A percentile compares a stretch with the other conserved stretches of the same genome.
These are phyloP conservation scores for Penicillium decumbens DNA, from an alignment of 2,329 filamentous ascomycete genomes.

Conservation along the genomic window DNA sequence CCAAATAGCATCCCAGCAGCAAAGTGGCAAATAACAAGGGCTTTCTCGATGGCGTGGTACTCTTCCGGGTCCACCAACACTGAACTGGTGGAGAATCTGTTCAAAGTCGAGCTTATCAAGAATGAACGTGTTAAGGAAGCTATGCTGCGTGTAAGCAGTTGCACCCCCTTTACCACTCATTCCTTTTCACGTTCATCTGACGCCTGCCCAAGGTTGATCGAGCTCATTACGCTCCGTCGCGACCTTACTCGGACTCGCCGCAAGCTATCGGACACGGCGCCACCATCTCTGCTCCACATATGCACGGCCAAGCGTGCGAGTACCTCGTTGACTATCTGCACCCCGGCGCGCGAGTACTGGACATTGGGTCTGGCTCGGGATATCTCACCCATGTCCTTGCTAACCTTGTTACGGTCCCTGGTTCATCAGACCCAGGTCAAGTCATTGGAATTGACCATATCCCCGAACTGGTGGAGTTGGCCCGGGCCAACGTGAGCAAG, in stretches of 20 bases:
- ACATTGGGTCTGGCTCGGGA: slow-evolving; percentile 70
- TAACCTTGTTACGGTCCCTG: slow-evolving; percentile 56
- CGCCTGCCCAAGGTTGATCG: slow-evolving; percentile 66
- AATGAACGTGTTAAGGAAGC: slow-evolving; percentile 68
- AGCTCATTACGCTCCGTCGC: slow-evolving; percentile 69
- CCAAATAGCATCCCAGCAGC: not conserved
- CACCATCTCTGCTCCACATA: slow-evolving; percentile 69
- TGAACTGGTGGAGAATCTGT: slow-evolving; percentile 74
- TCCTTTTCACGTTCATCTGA: slow-evolving; percentile 10
- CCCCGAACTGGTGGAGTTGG: slow-evolving; percentile 56
- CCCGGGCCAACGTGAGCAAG: slow-evolving; percentile 62
- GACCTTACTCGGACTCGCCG: slow-evolving; percentile 69
- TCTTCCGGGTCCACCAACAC: slow-evolving; percentile 71
- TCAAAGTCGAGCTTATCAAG: slow-evolving; percentile 66
- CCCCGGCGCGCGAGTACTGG: slow-evolving; percentile 57
- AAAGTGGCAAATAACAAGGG: slow-evolving; percentile 9
- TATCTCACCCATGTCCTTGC: slow-evolving; percentile 88
- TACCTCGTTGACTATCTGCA: slow-evolving; percentile 56
- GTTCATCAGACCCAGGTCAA: slow-evolving; percentile 34
- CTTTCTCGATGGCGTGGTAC: slow-evolving; percentile 74
- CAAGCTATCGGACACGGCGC: slow-evolving; percentile 63
- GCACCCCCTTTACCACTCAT: not conserved
- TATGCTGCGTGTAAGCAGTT: slow-evolving; percentile 61
- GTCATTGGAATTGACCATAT: slow-evolving; percentile 77
- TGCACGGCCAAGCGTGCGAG: slow-evolving; percentile 64